phyloP scores from a whole-genome alignment of 306 rosid genomes.

The Gleditsia sinensis region DNA sequence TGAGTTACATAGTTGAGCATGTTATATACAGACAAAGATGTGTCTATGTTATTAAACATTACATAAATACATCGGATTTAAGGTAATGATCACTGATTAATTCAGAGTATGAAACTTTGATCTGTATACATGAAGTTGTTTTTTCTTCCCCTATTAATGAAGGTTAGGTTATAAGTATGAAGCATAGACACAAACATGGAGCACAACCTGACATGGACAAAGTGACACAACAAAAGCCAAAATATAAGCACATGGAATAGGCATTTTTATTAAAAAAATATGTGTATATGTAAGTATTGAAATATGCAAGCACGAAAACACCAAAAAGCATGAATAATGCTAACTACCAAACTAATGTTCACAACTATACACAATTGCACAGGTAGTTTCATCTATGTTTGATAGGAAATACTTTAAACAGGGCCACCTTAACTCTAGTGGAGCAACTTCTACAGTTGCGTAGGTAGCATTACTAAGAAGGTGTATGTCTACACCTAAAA shows the following conservation, averaged over 20 bases:
- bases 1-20: not conserved
- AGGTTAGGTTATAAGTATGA: not conserved
- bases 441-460: not conserved
- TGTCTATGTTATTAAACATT: not conserved
- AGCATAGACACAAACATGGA: not conserved
- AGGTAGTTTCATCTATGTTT: not conserved
- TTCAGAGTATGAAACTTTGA: not conserved
- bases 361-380: not conserved
- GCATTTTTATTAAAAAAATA: not conserved
- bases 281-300: not conserved
- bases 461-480: not conserved
- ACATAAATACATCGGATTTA: not conserved
- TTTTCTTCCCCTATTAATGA: not conserved
- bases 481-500: not conserved
- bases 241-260: not conserved
- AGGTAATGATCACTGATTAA: not conserved
- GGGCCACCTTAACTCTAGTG: not conserved
- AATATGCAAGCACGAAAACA: not conserved
- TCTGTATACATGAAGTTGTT: not conserved
- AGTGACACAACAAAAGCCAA: not conserved
- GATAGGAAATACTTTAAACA: not conserved
- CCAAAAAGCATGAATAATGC: not conserved
- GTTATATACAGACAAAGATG: not conserved
- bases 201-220: not conserved
- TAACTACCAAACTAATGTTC: not conserved